Base-by-base conservation (phyloP, 768 basidiomycete species). In the Suillus weaverae region DNA sequence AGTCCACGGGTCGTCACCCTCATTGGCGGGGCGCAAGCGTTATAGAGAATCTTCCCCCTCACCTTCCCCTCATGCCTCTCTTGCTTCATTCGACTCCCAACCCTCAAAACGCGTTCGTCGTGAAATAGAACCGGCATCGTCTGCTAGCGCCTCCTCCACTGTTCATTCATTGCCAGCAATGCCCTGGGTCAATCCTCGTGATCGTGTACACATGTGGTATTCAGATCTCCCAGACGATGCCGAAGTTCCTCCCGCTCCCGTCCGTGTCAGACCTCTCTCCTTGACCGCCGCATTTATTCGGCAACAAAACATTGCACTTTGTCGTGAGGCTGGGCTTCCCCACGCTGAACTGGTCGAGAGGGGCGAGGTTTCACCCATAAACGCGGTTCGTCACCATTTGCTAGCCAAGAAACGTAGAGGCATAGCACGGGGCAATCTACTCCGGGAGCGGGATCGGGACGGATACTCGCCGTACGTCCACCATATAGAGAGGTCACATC, bases 401-500 rank as follows among this genome's bases (percentile, higher is more conserved):
- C 18, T 43, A n/a, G 38, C 51, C 20, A 68, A 54, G 60, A 72
- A 51, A 35, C 70, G 63, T 10, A 20, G 60, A 48, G 46, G 33
- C 30, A 7, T 67, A 62, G 51, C 67, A 33, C 3, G 48, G 32
- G 39, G 38, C 20, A 65, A 63, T 9, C 35, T 68, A n/a, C 14
- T 65, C 5, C 61, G 56, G 32, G 60, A 63, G 65, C 46, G 66
- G 26, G 74, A 77, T 18, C 67, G 72, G 7, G 76, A 72, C 11
- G 22, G 68, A 4, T 13, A 65, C 4, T 64, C 74, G n/a, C 62
- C 63, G 26, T 64, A 69, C n/a, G 62, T 66, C 5, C 57, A 62
- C 60, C 64, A 77, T 2, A 71, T 75, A 46, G 76, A 77, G 62
- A 68, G 62, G 10, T 64, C 70, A 3, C 67, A 64, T 14, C 66